Evolutionary conservation across 805 yeast genomes (phyloP).

Genomic region (Yarrowia sp.): DNA sequence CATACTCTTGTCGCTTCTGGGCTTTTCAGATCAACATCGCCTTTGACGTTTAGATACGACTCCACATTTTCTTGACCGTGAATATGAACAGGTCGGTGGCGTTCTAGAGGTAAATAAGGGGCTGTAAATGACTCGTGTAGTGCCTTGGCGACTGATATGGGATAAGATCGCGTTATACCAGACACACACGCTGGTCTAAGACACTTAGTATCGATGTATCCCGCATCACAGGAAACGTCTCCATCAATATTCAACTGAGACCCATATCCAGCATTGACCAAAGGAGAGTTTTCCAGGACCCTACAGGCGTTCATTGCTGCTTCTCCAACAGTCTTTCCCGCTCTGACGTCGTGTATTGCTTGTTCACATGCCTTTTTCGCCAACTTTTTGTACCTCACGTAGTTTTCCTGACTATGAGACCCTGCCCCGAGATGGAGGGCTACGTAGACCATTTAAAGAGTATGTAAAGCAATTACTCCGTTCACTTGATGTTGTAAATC

Average conservation of each 20-base stretch:
- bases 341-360: conserved; percentile 44
- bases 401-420: conserved; percentile 9
- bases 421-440: conserved; percentile 29
- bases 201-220: conserved; percentile 41
- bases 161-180: conserved; percentile 46
- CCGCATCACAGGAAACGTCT: conserved; percentile 54
- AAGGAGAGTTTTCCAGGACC: conserved; percentile 49
- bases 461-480: no score
- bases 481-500: no score
- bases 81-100: conserved; percentile 41
- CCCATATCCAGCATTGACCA: conserved; percentile 54
- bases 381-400: conserved; percentile 8
- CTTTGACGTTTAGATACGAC: conserved; percentile 42
- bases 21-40: conserved; percentile 29
- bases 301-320: conserved; percentile 46
- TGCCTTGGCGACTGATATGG: conserved; percentile 45
- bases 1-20: conserved; percentile 10
- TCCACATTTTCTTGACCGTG: conserved; percentile 41
- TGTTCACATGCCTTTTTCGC: conserved; percentile 41
- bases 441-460: conserved; percentile 8
- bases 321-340: conserved; percentile 41
- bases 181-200: conserved; percentile 50
- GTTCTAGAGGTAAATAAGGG: conserved; percentile 13
- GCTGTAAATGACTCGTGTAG: conserved; percentile 41
- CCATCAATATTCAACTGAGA: conserved; percentile 51